A percentile compares a stretch with the other conserved stretches of the same genome.
phyloP scores from a whole-genome alignment of 768 basidiomycete species.

The Leccinum olivaceopallidum region DNA sequence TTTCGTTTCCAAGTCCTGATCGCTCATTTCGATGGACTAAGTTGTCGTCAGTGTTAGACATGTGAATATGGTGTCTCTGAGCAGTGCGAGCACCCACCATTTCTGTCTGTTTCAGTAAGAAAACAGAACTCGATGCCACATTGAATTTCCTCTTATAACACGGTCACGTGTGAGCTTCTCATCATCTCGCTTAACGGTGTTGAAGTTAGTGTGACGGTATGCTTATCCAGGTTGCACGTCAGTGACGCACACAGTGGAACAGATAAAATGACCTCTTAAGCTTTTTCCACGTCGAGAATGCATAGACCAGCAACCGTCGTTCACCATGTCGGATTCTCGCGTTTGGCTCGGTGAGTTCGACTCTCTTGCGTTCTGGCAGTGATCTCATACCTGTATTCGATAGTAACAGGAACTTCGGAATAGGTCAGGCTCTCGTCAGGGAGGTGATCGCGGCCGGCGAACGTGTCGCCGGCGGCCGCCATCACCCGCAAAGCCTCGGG shows the following conservation, averaged over 20 bases:
- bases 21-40: neutral
- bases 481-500: conserved; percentile 27
- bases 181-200: no score
- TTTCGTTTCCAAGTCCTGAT: neutral
- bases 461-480: conserved; percentile 29
- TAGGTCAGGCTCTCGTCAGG: conserved; percentile 36
- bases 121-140: no score
- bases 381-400: neutral
- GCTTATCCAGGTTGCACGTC: no score
- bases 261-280: conserved; percentile 17
- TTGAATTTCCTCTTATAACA: neutral
- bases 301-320: neutral
- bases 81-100: neutral
- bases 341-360: conserved; percentile 25
- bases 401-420: conserved; percentile 46
- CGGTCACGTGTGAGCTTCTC: neutral
- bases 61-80: neutral
- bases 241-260: neutral
- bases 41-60: neutral
- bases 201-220: no score
- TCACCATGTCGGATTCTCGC: conserved; percentile 20
- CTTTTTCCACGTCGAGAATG: neutral
- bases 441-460: conserved; percentile 29
- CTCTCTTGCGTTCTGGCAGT: neutral
- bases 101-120: no score